phyloP scores from a whole-genome alignment of 805 yeast genomes.

The Hanseniaspora guilliermondii region DNA sequence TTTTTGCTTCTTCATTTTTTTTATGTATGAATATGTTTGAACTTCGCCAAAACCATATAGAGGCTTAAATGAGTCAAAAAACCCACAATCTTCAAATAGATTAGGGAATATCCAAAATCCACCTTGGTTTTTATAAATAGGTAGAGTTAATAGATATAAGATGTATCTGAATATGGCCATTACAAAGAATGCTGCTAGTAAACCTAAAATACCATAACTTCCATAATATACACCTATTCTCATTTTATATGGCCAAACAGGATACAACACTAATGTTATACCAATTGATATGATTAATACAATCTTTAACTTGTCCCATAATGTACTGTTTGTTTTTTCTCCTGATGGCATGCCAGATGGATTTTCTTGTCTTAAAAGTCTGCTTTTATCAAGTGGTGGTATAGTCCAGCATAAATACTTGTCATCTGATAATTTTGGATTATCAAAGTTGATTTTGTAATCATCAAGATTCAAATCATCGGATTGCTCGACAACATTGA shows the following conservation, averaged over 20 bases:
- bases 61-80: conserved; percentile 83
- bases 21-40: conserved; percentile 25
- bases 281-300: conserved; percentile 7
- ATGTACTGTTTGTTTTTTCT: conserved; percentile 28
- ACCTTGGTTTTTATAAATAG: conserved; percentile 29
- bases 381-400: background rate
- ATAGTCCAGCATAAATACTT: conserved; percentile 11
- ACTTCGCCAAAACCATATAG: conserved; percentile 68
- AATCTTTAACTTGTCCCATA: conserved; percentile 18
- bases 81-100: conserved; percentile 88
- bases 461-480: conserved; percentile 1
- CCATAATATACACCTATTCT: conserved; percentile 83
- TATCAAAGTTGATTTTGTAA: conserved; percentile 1
- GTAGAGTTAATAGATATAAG: conserved; percentile 36
- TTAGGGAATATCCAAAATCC: conserved; percentile 97
- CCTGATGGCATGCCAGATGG: background rate
- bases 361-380: background rate
- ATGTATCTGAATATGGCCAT: conserved; percentile 70
- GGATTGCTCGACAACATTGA: background rate
- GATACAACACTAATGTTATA: conserved; percentile 64
- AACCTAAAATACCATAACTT: conserved; percentile 61
- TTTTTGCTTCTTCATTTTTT: conserved; percentile 25
- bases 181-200: conserved; percentile 62
- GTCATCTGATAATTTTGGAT: conserved; percentile 6
- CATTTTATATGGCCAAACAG: conserved; percentile 89